Percentiles rank a stretch among this genome's conserved stretches.
Evolutionary conservation across 306 rosid species (phyloP).

Genomic region (Erythrophleum fordii): DNA sequence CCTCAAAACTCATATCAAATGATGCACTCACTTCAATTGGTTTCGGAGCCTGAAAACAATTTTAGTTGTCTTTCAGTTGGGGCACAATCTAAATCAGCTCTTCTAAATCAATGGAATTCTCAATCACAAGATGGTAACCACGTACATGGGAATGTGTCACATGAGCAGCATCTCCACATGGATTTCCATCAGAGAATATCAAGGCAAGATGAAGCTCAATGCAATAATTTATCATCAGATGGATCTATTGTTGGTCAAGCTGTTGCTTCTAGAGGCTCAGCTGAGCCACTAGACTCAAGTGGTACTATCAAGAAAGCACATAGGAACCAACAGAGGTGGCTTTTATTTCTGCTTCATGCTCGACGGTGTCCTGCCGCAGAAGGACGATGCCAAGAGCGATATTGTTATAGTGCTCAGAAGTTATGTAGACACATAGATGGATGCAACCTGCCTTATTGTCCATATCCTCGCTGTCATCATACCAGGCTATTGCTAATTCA

Average conservation of each 20-base stretch:
- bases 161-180: slow-evolving; percentile 48
- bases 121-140: slow-evolving; percentile 49
- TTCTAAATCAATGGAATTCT: slow-evolving; percentile 46
- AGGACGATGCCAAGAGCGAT: slow-evolving; percentile 76
- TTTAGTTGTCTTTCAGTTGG: slow-evolving; percentile 71
- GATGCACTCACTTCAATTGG: slow-evolving; percentile 56
- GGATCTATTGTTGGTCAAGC: slow-evolving; percentile 68
- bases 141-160: slow-evolving; percentile 38
- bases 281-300: slow-evolving; percentile 50
- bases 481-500: slow-evolving; percentile 75
- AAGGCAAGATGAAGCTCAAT: slow-evolving; percentile 77
- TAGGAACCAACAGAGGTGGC: slow-evolving; percentile 89
- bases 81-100: slow-evolving; percentile 57
- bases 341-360: slow-evolving; percentile 89
- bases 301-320: slow-evolving; percentile 44
- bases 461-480: slow-evolving; percentile 68
- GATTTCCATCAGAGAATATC: slow-evolving; percentile 58
- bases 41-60: slow-evolving; percentile 70
- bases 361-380: slow-evolving; percentile 75
- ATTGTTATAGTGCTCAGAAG: slow-evolving; percentile 66
- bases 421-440: slow-evolving; percentile 75
- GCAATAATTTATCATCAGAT: slow-evolving; percentile 79
- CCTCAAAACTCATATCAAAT: slow-evolving; percentile 73
- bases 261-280: slow-evolving; percentile 52
- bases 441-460: slow-evolving; percentile 55